A percentile compares a stretch with the other conserved stretches of the same genome.
phyloP scores from a whole-genome alignment of 352 stramenopile species.

The Phytophthora palmivora region DNA sequence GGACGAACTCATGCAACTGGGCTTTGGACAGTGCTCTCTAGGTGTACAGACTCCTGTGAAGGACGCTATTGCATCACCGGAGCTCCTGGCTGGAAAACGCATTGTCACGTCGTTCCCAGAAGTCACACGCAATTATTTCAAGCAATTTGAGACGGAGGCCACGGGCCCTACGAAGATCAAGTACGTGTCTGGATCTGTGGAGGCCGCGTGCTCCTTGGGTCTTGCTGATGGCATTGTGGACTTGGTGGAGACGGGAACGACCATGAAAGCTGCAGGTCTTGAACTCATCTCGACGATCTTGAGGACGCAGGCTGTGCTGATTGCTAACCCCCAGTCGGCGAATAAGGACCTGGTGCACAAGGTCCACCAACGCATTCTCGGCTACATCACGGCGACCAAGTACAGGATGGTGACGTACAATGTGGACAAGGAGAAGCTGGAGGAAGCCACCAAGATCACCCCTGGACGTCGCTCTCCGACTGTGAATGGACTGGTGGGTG shows the following conservation, averaged over 20 bases:
- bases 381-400: constrained; percentile 97
- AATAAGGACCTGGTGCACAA: constrained; percentile 79
- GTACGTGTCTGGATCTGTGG: constrained; percentile 98
- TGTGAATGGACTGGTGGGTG: constrained; percentile 91
- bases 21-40: constrained; percentile 96
- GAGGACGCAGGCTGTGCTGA: constrained; percentile 93
- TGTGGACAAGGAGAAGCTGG: constrained; percentile 90
- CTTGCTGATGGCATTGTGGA: constrained; percentile 98
- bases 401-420: constrained; percentile 99
- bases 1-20: constrained; percentile 93
- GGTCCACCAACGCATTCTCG: constrained; percentile 95
- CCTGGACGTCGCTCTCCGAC: constrained; percentile 95
- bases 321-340: constrained; percentile 83
- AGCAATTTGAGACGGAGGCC: constrained; percentile 83
- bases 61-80: constrained; percentile 83
- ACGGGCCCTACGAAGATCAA: constrained; percentile 89
- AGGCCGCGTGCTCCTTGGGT: constrained; percentile 97
- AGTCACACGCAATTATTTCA: constrained; percentile 95
- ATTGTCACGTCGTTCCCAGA: constrained; percentile 98
- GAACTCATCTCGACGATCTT: constrained; percentile 96
- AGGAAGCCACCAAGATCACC: constrained; percentile 90
- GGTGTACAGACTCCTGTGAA: constrained; percentile 95
- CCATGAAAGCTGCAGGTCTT: constrained; percentile 97
- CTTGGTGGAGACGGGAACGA: constrained; percentile 98
- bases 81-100: constrained; percentile 92